These are phyloP conservation scores for Rhododendron griersonianum DNA, from an alignment of 148 eudicot species.

Conservation along the genomic window DNA sequence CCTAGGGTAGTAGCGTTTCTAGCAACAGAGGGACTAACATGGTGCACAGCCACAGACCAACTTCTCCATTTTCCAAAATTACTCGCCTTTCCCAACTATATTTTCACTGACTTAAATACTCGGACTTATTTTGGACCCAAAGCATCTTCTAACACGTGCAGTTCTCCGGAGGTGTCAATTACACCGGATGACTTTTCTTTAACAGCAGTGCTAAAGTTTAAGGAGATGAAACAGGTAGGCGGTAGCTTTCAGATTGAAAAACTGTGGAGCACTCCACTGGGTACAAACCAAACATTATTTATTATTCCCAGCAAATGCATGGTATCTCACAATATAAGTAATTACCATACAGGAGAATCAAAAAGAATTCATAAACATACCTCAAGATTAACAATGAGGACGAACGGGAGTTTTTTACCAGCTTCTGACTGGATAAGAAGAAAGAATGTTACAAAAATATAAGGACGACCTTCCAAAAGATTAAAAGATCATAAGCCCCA, in stretches of 20 bases:
- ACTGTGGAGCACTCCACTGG: not conserved
- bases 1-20: not conserved
- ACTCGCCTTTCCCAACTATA: not conserved
- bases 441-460: not conserved
- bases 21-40: not conserved
- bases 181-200: not conserved
- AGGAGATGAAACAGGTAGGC: not conserved
- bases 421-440: conserved; percentile 71
- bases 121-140: not conserved
- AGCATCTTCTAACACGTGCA: not conserved
- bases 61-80: not conserved
- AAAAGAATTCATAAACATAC: conserved; percentile 25
- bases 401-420: conserved; percentile 84
- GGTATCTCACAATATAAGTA: not conserved
- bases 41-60: not conserved
- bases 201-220: not conserved
- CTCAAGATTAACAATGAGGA: conserved; percentile 84
- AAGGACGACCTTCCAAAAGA: not conserved
- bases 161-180: not conserved
- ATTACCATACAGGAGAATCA: not conserved
- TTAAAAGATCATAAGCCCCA: not conserved
- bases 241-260: not conserved
- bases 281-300: not conserved
- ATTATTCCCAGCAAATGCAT: not conserved
- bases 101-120: not conserved